Percentiles rank a stretch among this genome's conserved stretches.
Evolutionary conservation across 805 yeast genomes (phyloP).

Genomic region (Cyberlindnera japonica): DNA sequence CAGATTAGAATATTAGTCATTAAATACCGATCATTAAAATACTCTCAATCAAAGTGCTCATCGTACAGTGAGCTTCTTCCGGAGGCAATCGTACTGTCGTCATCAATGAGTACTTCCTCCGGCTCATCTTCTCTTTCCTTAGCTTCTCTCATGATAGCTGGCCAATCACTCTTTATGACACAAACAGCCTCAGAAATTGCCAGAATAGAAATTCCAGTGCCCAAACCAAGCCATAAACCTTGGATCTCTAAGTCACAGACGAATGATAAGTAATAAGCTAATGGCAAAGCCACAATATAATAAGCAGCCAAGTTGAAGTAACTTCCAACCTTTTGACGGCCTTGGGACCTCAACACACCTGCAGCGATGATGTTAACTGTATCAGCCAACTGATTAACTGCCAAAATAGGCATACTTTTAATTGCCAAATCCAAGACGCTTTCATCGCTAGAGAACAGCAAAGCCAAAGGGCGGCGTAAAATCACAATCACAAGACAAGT

Average conservation of each 20-base stretch:
- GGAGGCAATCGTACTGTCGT: conserved; percentile 25
- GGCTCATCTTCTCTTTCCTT: conserved; percentile 28
- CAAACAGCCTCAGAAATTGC: conserved; percentile 46
- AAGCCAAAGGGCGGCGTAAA: conserved; percentile 48
- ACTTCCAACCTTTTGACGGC: conserved; percentile 72
- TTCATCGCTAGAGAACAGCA: conserved; percentile 57
- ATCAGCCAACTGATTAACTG: conserved; percentile 65
- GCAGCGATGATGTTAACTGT: conserved; percentile 68
- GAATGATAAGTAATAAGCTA: conserved; percentile 58
- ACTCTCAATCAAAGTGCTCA: too few species aligned
- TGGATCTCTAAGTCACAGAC: conserved; percentile 41
- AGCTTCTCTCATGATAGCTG: conserved; percentile 36
- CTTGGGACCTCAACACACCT: conserved; percentile 74
- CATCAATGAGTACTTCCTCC: conserved; percentile 24
- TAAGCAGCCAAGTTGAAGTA: conserved; percentile 64
- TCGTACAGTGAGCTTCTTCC: conserved; percentile 9
- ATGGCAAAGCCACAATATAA: conserved; percentile 66
- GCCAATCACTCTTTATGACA: conserved; percentile 52
- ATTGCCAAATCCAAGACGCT: conserved; percentile 52
- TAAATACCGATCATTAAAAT: too few species aligned
- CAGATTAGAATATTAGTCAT: too few species aligned
- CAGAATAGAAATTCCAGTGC: conserved; percentile 55
- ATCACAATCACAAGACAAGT: conserved; percentile 46
- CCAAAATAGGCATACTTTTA: conserved; percentile 57
- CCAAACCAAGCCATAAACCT: conserved; percentile 77